These are phyloP conservation scores for Drechslera avenae DNA, from an alignment of 2,329 filamentous ascomycete genomes.

Conservation along the genomic window DNA sequence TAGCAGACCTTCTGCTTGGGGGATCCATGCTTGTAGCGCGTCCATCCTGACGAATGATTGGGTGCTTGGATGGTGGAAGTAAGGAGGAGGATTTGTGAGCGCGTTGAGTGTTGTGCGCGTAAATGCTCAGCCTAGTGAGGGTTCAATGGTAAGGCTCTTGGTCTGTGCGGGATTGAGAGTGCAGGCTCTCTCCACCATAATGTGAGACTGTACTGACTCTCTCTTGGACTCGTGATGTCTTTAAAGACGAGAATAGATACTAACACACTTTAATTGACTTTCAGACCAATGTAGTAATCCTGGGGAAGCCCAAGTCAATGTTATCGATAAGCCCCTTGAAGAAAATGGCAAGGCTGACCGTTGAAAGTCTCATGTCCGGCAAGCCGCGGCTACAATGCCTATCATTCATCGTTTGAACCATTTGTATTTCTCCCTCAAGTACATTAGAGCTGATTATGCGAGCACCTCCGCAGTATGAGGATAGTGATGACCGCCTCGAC, in stretches of 20 bases:
- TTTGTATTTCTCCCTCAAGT: not conserved
- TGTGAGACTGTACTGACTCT: not conserved
- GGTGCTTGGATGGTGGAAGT: not conserved
- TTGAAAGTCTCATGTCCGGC: not conserved
- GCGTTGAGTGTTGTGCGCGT: not conserved
- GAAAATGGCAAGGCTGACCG: not conserved
- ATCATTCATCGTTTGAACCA: not conserved
- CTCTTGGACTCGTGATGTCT: not conserved
- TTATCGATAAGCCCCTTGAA: slow-evolving; percentile 5
- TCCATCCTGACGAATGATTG: slow-evolving; percentile 30
- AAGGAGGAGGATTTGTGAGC: not conserved
- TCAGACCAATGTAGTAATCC: not conserved
- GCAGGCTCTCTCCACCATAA: not conserved
- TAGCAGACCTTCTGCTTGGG: slow-evolving; percentile 57
- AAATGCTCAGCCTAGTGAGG: slow-evolving; percentile 1
- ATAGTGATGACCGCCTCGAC: slow-evolving; percentile 1
- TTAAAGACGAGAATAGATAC: not conserved
- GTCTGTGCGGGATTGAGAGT: slow-evolving; percentile 5
- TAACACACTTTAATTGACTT: not conserved
- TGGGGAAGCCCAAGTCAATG: not conserved
- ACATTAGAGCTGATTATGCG: slow-evolving; percentile 4
- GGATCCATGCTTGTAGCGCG: slow-evolving; percentile 49
- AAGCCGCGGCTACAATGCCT: not conserved
- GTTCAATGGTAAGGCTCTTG: not conserved
- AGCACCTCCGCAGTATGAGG: not conserved